Evolutionary conservation across 768 basidiomycete species (phyloP).

Genomic region (Tylopilus subfusipes): DNA sequence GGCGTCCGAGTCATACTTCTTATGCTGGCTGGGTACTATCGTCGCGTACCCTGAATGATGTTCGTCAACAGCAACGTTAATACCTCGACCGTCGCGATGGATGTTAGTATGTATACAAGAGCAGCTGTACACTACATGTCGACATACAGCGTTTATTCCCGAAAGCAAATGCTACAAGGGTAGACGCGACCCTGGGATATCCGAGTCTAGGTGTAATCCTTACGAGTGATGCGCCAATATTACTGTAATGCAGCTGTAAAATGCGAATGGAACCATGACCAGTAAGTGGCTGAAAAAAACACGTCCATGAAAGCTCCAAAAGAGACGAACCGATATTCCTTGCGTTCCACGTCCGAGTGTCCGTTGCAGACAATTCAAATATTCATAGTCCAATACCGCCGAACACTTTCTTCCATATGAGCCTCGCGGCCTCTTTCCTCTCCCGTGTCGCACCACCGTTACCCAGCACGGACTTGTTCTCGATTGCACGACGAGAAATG

Average conservation of each 20-base stretch:
- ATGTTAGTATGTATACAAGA: no score
- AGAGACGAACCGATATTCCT: neutral
- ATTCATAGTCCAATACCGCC: slow-evolving; percentile 23
- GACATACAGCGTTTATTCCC: neutral
- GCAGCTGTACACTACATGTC: no score
- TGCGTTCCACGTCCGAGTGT: neutral
- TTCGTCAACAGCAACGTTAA: no score
- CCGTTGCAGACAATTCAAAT: slow-evolving; percentile 8
- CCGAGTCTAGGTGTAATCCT: neutral
- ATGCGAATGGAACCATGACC: neutral
- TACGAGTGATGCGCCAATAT: neutral
- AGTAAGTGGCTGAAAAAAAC: neutral
- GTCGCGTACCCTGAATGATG: no score
- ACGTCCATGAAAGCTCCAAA: neutral
- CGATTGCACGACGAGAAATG: slow-evolving; percentile 80
- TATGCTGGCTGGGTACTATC: no score
- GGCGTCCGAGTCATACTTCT: no score
- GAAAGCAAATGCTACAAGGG: neutral
- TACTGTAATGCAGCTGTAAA: neutral
- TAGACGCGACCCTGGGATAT: neutral
- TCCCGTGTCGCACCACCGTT: slow-evolving; percentile 55
- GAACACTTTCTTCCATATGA: slow-evolving; percentile 33
- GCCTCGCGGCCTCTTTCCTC: slow-evolving; percentile 27
- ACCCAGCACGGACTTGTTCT: slow-evolving; percentile 88
- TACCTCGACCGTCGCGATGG: no score